Percentiles rank a stretch among this genome's conserved stretches.
phyloP scores from a whole-genome alignment of 2,329 filamentous ascomycete species.

The Ploettnerulaceae sp. region DNA sequence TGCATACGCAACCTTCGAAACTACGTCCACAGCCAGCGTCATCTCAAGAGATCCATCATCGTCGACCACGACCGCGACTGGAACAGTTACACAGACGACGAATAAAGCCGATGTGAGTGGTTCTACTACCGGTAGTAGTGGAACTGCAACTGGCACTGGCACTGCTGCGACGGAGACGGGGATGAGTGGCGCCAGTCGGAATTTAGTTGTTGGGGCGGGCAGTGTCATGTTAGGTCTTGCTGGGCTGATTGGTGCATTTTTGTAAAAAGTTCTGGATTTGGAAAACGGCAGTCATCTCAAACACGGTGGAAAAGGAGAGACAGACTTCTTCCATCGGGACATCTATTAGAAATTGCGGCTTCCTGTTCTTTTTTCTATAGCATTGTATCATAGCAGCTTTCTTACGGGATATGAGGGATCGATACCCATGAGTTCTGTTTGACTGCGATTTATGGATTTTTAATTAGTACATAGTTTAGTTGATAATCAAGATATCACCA shows the following conservation, averaged over 20 bases:
- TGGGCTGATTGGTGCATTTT: slow-evolving; percentile 24
- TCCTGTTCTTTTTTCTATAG: too few species aligned
- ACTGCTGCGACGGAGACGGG: slow-evolving; percentile 11
- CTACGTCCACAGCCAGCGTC: slow-evolving; percentile 15
- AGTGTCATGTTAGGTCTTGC: slow-evolving; percentile 20
- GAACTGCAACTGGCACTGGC: background rate
- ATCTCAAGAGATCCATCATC: slow-evolving; percentile 21
- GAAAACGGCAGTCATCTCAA: background rate
- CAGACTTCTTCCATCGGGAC: too few species aligned
- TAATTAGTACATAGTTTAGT: too few species aligned
- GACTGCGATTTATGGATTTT: too few species aligned
- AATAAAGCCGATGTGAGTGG: slow-evolving; percentile 4
- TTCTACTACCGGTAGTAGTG: too few species aligned
- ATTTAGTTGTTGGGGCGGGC: slow-evolving; percentile 19
- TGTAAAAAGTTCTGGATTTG: slow-evolving; percentile 13
- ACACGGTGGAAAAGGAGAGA: background rate
- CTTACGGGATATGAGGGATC: too few species aligned
- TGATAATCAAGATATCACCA: too few species aligned
- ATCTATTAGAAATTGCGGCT: too few species aligned
- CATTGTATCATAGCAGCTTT: too few species aligned
- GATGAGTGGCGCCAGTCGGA: slow-evolving; percentile 17
- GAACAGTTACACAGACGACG: slow-evolving; percentile 4
- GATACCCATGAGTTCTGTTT: too few species aligned
- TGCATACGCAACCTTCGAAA: slow-evolving; percentile 23
- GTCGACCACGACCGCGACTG: slow-evolving; percentile 3